phyloP scores from a whole-genome alignment of 1,139 yeast genomes.

The Candida tropicalis region DNA sequence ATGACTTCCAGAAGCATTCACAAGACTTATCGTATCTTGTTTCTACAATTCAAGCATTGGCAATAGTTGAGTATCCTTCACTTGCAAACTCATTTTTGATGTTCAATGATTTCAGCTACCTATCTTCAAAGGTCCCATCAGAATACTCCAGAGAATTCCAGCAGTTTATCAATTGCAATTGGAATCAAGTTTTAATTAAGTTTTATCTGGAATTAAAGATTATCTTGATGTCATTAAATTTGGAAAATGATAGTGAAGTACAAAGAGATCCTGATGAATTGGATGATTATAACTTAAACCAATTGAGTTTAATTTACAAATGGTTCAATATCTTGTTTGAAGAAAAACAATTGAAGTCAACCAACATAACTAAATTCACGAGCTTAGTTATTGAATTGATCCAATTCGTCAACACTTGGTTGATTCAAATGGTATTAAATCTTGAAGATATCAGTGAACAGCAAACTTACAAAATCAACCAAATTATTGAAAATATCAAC shows the following conservation, averaged over 20 bases:
- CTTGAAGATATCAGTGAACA: slow-evolving; percentile 40
- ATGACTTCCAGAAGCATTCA: slow-evolving; percentile 22
- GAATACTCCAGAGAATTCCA: slow-evolving; percentile 16
- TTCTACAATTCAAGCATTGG: slow-evolving; percentile 33
- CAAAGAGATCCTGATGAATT: slow-evolving; percentile 16
- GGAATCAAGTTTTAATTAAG: slow-evolving; percentile 26
- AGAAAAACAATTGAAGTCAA: slow-evolving; percentile 24
- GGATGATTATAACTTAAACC: slow-evolving; percentile 26
- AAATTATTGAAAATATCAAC: slow-evolving; percentile 26
- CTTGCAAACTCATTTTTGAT: slow-evolving; percentile 35
- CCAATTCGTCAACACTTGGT: slow-evolving; percentile 34
- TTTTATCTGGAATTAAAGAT: slow-evolving; percentile 25
- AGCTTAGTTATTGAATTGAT: slow-evolving; percentile 29
- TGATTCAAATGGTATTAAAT: slow-evolving; percentile 29
- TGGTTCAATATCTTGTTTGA: slow-evolving; percentile 30
- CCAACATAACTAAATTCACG: slow-evolving; percentile 33
- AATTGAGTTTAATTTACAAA: slow-evolving; percentile 23
- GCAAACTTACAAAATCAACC: slow-evolving; percentile 34
- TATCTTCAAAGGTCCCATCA: slow-evolving; percentile 19
- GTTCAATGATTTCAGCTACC: slow-evolving; percentile 37
- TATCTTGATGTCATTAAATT: slow-evolving; percentile 21
- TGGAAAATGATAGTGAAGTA: slow-evolving; percentile 12
- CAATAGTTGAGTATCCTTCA: slow-evolving; percentile 36
- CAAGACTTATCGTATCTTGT: slow-evolving; percentile 18
- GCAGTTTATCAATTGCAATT: slow-evolving; percentile 21